Evolutionary conservation across 2,329 filamentous ascomycete genomes (phyloP).

Genomic region (Fusarium goolgardi): DNA sequence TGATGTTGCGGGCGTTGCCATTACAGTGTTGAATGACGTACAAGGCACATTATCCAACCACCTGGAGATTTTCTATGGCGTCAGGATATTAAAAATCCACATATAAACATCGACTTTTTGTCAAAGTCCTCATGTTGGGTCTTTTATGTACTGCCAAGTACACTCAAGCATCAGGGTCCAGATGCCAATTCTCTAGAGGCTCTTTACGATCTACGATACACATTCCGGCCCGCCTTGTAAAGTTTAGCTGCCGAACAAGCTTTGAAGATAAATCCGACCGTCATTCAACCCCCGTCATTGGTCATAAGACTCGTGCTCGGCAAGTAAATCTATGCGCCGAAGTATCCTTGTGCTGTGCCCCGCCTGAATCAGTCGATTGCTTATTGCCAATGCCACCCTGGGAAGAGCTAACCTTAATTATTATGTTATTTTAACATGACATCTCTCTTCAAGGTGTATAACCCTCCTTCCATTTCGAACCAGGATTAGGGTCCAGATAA

Average conservation of each 20-base stretch:
- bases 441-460: neutral
- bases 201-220: conserved; percentile 22
- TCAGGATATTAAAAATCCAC: too few relatives aligned
- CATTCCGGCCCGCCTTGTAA: conserved; percentile 19
- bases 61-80: accelerated
- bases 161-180: conserved; percentile 9
- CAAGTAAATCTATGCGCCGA: conserved; percentile 36
- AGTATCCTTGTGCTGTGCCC: conserved; percentile 4
- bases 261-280: conserved; percentile 1
- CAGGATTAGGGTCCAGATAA: neutral
- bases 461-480: neutral
- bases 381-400: conserved; percentile 5
- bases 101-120: too few relatives aligned
- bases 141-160: neutral
- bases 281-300: neutral
- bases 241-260: conserved; percentile 30
- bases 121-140: accelerated
- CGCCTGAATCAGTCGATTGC: conserved; percentile 26
- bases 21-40: neutral
- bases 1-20: neutral
- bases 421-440: neutral
- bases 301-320: conserved; percentile 12
- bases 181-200: neutral
- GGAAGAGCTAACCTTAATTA: neutral
- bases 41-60: neutral